A percentile compares a stretch with the other conserved stretches of the same genome.
Evolutionary conservation across 164 flowering plant species (phyloP).

Genomic region (Hamamelis virginiana): DNA sequence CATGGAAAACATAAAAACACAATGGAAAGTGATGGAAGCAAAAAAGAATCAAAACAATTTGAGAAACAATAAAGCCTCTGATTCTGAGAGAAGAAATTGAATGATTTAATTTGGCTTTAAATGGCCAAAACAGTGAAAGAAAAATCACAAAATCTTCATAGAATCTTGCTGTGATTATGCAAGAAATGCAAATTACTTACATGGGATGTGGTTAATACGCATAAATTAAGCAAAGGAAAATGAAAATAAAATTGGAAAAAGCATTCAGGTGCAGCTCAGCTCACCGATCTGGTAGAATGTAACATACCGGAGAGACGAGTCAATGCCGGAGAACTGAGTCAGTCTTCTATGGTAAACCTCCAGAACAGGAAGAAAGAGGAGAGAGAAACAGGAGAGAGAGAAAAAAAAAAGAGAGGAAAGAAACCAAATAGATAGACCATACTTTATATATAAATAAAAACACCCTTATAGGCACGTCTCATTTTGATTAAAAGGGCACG

Average conservation of each 20-base stretch:
- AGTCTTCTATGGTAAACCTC: constrained; percentile 8
- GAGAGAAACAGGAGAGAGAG: constrained; percentile 10
- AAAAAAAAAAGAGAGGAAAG: not conserved
- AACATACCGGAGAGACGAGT: constrained; percentile 9
- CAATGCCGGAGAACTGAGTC: constrained; percentile 28
- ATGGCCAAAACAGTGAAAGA: not conserved
- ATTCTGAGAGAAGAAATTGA: constrained; percentile 9
- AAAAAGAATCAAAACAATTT: not conserved
- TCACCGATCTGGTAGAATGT: constrained; percentile 18
- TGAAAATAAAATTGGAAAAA: not conserved
- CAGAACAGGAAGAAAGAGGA: constrained; percentile 6
- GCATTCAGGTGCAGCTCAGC: not conserved
- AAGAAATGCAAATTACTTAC: not conserved
- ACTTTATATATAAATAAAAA: not conserved
- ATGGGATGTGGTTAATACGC: not conserved
- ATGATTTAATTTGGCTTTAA: constrained; percentile 10
- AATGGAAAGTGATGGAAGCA: constrained; percentile 5
- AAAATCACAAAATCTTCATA: constrained; percentile 12
- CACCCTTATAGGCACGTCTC: constrained; percentile 8
- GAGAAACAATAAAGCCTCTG: not conserved
- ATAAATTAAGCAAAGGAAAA: constrained; percentile 8
- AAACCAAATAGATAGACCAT: not conserved
- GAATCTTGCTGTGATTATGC: constrained; percentile 12
- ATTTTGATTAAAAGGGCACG: not conserved
- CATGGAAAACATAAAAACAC: constrained; percentile 7